These are phyloP conservation scores for Euphorbia neoarborescens DNA, from an alignment of 441 rosid species.

Conservation along the genomic window DNA sequence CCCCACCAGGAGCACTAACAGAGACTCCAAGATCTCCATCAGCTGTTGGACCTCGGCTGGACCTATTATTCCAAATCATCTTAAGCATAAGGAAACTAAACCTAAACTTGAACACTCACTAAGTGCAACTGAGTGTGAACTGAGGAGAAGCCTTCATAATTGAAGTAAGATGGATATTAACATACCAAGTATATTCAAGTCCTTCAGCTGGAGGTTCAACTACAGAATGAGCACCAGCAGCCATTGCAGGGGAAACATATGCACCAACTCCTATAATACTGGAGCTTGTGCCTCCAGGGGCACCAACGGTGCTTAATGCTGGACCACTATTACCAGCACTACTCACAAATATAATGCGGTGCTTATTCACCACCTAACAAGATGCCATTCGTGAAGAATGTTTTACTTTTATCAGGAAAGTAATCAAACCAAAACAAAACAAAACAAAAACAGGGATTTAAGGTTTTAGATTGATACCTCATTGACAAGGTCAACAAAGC, in stretches of 20 bases:
- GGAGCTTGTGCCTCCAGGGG: conserved; percentile 95
- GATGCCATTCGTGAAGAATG: conserved; percentile 4
- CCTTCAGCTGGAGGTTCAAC: conserved; percentile 94
- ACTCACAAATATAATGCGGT: conserved; percentile 78
- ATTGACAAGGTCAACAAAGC: conserved; percentile 88
- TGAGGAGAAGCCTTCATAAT: conserved; percentile 1
- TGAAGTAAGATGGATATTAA: conserved; percentile 19
- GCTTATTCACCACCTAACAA: conserved; percentile 77
- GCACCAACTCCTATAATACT: conserved; percentile 98
- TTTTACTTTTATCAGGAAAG: conserved; percentile 6
- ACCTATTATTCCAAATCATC: conserved; percentile 50
- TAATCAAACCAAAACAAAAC: conserved; percentile 6
- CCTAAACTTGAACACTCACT: conserved; percentile 12
- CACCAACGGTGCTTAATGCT: conserved; percentile 92
- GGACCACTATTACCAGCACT: conserved; percentile 99
- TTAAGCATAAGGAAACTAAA: conserved; percentile 17
- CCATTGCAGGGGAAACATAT: conserved; percentile 98
- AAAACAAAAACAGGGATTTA: conserved; percentile 14
- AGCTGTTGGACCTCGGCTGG: conserved; percentile 95
- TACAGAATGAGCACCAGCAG: conserved; percentile 86
- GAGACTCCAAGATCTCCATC: conserved; percentile 98
- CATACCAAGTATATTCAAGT: conserved; percentile 89
- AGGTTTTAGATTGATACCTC: conserved; percentile 52
- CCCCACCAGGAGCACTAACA: conserved; percentile 99
- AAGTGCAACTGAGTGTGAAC: background rate